Evolutionary conservation across 306 rosid species (phyloP), one percentile per base, ranked within the genome.

Genomic region (Prunus dulcis): DNA sequence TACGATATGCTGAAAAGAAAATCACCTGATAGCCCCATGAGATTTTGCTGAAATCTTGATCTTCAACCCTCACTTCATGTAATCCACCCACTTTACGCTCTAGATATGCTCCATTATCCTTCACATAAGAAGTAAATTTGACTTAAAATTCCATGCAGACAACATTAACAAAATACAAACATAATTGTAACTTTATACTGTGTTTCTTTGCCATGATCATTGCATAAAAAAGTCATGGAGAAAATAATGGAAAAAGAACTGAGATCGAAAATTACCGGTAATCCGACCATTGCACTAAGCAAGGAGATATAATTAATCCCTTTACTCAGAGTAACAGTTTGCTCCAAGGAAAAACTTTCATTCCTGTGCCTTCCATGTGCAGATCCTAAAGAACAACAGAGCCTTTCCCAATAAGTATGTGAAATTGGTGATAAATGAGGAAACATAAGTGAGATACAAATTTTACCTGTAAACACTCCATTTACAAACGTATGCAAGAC

Each of bases 11-110:
- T 18, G 12, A 61, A 17, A 53, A 61, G 68, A 49, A 72, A 77
- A 58, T 82, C 64, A 94, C 98, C 95, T 90, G 90, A 82, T 95
- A 87, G 69, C 97, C 97, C 97, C 93, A 92, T 5, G 79, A 20
- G 49, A 56, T 22, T 17, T 56, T 75, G 25, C 79, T 75, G 65
- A 90, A 53, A 80, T 90, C 95, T 84, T 75, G 77, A 68, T 83
- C 85, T 45, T 77, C 60, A 77, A 92, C 82, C 65, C 28, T 53
- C 62, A 95, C 96, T 9, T 30, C 60, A 17, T 67, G 77, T 20
- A 95, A 67, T 61, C 98, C 97, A 51, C 81, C 85, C 74, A 81
- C 83, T 82, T 53, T 88, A 23, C 72, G 76, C 89, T 95, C 97
- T n/a, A 89, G 86, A 84, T 64, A 74, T 15, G 97, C 92, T 80